phyloP scores from a whole-genome alignment of 2,329 filamentous ascomycete species.

The Neofusicoccum parvum region DNA sequence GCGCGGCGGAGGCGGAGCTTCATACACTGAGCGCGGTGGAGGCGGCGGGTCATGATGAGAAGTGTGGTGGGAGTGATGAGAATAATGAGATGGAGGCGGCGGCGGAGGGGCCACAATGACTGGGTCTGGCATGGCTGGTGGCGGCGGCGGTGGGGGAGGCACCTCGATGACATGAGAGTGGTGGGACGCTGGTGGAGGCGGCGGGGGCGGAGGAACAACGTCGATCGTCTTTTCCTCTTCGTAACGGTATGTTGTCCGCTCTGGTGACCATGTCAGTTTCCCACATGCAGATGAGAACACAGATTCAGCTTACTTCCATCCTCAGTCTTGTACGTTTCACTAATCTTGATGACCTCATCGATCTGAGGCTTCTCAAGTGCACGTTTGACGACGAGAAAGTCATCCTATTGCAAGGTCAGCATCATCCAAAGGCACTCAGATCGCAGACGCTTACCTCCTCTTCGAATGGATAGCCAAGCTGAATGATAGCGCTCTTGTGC shows the following conservation, averaged over 20 bases:
- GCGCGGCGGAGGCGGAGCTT: constrained; percentile 33
- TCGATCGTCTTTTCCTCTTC: constrained; percentile 16
- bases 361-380: constrained; percentile 90
- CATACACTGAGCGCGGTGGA: constrained; percentile 21
- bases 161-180: constrained; percentile 18
- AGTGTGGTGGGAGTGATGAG: constrained; percentile 17
- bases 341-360: constrained; percentile 81
- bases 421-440: background rate
- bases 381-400: constrained; percentile 77
- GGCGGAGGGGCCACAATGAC: constrained; percentile 32
- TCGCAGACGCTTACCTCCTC: constrained; percentile 67
- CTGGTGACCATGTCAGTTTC: constrained; percentile 33
- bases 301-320: constrained; percentile 41
- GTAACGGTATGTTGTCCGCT: constrained; percentile 18
- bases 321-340: constrained; percentile 67
- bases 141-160: constrained; percentile 24
- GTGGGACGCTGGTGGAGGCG: constrained; percentile 1
- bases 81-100: constrained; percentile 20
- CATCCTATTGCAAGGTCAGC: constrained; percentile 61
- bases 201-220: constrained; percentile 21
- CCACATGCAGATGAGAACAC: constrained; percentile 24
- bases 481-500: constrained; percentile 76
- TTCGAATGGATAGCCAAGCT: constrained; percentile 82
- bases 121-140: constrained; percentile 12
- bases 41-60: constrained; percentile 18